Percentiles rank a stretch among this genome's conserved stretches.
Evolutionary conservation across 176 grass and related monocot species (phyloP).

Genomic region (Metroxylon sagu): DNA sequence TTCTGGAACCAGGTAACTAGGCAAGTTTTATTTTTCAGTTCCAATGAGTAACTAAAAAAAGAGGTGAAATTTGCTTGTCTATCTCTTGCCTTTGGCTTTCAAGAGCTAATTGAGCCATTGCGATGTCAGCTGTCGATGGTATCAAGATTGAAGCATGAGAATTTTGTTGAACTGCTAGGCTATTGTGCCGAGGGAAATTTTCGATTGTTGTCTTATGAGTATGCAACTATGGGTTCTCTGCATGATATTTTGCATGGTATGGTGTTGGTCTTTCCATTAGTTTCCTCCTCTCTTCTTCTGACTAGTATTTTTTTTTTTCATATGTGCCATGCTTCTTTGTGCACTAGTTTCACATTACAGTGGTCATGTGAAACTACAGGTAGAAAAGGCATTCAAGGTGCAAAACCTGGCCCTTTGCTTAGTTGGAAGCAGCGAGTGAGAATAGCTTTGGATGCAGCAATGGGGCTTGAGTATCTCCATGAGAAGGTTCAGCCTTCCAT

Average conservation of each 20-base stretch:
- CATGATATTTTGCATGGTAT: constrained; percentile 28
- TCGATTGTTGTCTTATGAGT: neutral
- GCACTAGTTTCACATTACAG: too few relatives aligned
- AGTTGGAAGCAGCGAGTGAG: constrained; percentile 38
- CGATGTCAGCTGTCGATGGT: constrained; percentile 1
- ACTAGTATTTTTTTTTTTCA: too few relatives aligned
- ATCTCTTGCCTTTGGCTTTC: too few relatives aligned
- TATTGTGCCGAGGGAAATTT: constrained; percentile 3
- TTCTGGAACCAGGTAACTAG: too few relatives aligned
- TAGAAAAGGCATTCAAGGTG: neutral
- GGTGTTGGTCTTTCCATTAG: neutral
- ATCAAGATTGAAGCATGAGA: constrained; percentile 13
- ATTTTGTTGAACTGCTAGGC: constrained; percentile 6
- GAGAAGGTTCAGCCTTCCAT: constrained; percentile 38
- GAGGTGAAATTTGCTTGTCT: too few relatives aligned
- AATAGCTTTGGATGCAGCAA: constrained; percentile 54
- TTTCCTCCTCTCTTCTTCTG: too few relatives aligned
- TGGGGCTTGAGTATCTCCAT: constrained; percentile 65
- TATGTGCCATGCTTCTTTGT: too few relatives aligned
- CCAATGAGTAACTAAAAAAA: too few relatives aligned
- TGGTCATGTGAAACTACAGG: too few relatives aligned
- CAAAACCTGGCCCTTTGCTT: constrained; percentile 24
- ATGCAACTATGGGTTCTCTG: constrained; percentile 30
- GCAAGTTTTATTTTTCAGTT: too few relatives aligned
- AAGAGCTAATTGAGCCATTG: too few relatives aligned